These are phyloP conservation scores for Perilla frutescens DNA, from an alignment of 257 asterid species.

Conservation along the genomic window DNA sequence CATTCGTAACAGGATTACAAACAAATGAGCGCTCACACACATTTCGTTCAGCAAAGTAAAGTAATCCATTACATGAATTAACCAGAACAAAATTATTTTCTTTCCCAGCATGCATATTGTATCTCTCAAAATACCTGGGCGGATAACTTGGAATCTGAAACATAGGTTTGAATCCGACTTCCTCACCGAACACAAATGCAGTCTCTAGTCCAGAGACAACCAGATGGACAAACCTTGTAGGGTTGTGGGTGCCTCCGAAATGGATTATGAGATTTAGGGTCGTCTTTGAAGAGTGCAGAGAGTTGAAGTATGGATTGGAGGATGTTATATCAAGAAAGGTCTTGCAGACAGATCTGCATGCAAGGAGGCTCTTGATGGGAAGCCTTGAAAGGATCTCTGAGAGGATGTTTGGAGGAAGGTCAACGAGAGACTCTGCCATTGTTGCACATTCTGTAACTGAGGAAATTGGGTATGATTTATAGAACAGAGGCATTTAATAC, in stretches of 20 bases:
- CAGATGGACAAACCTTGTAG: constrained; percentile 26
- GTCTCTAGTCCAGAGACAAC: constrained; percentile 24
- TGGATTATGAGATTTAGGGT: constrained; percentile 25
- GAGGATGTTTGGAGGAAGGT: constrained; percentile 33
- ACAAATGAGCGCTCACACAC: constrained; percentile 27
- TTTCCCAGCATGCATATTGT: neutral
- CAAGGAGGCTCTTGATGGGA: constrained; percentile 35
- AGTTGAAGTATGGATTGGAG: constrained; percentile 27
- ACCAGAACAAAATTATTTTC: constrained; percentile 26
- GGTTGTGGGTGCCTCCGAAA: neutral
- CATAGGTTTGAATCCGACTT: constrained; percentile 8
- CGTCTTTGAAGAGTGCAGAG: constrained; percentile 24
- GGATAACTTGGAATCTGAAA: constrained; percentile 27
- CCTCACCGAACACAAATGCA: neutral
- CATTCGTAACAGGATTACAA: constrained; percentile 32
- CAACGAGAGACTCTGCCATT: constrained; percentile 28
- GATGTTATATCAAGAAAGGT: constrained; percentile 32
- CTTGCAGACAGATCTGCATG: constrained; percentile 31
- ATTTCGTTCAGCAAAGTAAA: constrained; percentile 30
- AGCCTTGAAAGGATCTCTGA: constrained; percentile 33
- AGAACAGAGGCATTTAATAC: constrained; percentile 26
- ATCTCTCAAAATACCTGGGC: constrained; percentile 1
- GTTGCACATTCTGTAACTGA: constrained; percentile 26
- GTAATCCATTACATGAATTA: constrained; percentile 35
- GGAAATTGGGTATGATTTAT: constrained; percentile 17